These are phyloP conservation scores for Coemansia brasiliensis DNA, from an alignment of 192 early-diverging fungal species.

Conservation along the genomic window DNA sequence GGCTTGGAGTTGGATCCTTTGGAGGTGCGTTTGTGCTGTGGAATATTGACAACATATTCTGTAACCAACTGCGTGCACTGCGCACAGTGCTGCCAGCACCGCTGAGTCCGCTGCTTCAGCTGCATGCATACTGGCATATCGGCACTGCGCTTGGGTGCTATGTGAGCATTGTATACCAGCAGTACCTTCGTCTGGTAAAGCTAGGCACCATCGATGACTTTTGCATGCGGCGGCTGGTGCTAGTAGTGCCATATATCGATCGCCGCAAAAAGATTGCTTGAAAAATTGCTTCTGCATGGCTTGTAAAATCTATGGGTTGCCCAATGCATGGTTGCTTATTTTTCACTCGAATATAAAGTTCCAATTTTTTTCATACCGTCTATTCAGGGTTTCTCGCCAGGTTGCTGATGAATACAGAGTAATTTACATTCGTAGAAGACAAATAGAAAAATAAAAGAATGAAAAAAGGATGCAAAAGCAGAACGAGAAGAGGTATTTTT, in stretches of 20 bases:
- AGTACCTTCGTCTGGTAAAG: constrained; percentile 58
- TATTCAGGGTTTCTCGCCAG: background rate
- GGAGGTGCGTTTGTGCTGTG: constrained; percentile 65
- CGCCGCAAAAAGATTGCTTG: constrained; percentile 5
- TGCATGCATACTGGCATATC: constrained; percentile 72
- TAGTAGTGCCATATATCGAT: constrained; percentile 53
- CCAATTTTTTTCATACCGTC: background rate
- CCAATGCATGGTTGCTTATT: constrained; percentile 1
- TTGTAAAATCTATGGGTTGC: background rate
- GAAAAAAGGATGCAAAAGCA: constrained; percentile 7
- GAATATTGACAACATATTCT: constrained; percentile 80
- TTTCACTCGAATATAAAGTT: too few relatives aligned
- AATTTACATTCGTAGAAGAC: constrained; percentile 21
- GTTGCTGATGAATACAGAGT: constrained; percentile 10
- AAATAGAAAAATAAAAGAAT: constrained; percentile 12
- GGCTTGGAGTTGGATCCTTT: constrained; percentile 47
- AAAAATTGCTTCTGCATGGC: background rate
- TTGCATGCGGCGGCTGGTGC: constrained; percentile 30
- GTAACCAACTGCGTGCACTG: constrained; percentile 56
- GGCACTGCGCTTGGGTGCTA: constrained; percentile 61
- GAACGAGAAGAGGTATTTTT: constrained; percentile 1
- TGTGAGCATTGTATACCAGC: constrained; percentile 58
- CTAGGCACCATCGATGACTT: constrained; percentile 42
- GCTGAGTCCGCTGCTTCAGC: constrained; percentile 58
- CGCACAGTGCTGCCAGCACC: constrained; percentile 54